Percentiles rank a stretch among this genome's conserved stretches.
phyloP scores from a whole-genome alignment of 306 rosid genomes.

The Fragaria vesca region DNA sequence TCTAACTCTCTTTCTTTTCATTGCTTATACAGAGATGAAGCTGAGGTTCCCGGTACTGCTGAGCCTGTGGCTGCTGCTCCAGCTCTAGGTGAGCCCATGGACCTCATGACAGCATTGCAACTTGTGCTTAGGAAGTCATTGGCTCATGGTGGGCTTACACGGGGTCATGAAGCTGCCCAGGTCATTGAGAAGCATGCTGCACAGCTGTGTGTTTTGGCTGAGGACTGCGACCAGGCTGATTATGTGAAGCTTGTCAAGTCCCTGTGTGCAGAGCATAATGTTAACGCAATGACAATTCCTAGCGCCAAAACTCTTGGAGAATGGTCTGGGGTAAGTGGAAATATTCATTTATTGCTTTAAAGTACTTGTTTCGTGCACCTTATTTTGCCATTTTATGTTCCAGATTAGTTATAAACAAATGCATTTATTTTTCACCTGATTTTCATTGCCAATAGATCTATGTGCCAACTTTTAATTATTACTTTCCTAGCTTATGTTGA shows the following conservation, averaged over 20 bases:
- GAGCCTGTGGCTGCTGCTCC: constrained; percentile 25
- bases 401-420: not conserved
- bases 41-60: constrained; percentile 26
- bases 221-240: constrained; percentile 79
- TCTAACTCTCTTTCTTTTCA: not conserved
- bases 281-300: constrained; percentile 57
- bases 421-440: no score
- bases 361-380: not conserved
- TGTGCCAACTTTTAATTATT: not conserved
- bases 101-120: constrained; percentile 54
- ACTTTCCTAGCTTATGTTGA: not conserved
- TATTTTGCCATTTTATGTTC: not conserved
- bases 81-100: constrained; percentile 44
- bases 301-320: constrained; percentile 86
- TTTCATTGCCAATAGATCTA: not conserved
- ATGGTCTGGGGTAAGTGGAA: constrained; percentile 78
- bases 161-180: constrained; percentile 75
- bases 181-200: constrained; percentile 72
- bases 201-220: constrained; percentile 70
- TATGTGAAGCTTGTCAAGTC: constrained; percentile 70
- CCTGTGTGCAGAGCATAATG: constrained; percentile 72
- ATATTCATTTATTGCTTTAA: not conserved
- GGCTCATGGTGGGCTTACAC: constrained; percentile 74
- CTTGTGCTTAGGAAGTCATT: constrained; percentile 71
- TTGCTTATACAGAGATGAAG: constrained; percentile 31